These are phyloP conservation scores for Malassezia equina DNA, from an alignment of 1,284 basidiomycete genomes.

Conservation along the genomic window DNA sequence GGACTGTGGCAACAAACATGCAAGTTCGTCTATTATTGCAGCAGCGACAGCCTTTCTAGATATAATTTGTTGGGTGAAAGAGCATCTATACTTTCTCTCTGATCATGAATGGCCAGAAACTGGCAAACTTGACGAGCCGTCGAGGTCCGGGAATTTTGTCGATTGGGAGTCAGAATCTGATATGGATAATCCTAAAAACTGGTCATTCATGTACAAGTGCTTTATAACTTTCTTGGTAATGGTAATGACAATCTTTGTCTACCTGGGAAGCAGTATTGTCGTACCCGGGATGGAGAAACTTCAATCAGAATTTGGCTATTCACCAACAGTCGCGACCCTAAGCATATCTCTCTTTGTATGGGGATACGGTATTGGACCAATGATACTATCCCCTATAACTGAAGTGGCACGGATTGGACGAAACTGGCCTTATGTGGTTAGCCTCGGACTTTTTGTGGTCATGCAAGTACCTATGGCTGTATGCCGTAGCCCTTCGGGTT, in stretches of 20 bases:
- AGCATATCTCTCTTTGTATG: slow-evolving; percentile 29
- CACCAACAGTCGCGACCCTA: slow-evolving; percentile 20
- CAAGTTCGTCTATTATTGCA: not conserved
- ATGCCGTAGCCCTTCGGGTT: slow-evolving; percentile 9
- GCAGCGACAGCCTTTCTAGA: not conserved
- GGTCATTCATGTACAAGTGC: slow-evolving; percentile 32
- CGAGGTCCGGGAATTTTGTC: slow-evolving; percentile 44
- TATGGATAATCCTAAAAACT: slow-evolving; percentile 45
- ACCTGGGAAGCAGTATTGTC: not conserved
- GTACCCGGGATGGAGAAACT: slow-evolving; percentile 53
- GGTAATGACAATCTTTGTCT: slow-evolving; percentile 52
- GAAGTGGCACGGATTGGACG: slow-evolving; percentile 40
- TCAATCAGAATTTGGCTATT: slow-evolving; percentile 30
- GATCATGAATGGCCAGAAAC: not conserved
- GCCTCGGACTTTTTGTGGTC: slow-evolving; percentile 15
- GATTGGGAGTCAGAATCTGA: slow-evolving; percentile 45
- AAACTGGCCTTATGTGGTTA: slow-evolving; percentile 19
- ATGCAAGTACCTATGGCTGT: slow-evolving; percentile 19
- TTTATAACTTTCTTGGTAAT: slow-evolving; percentile 40
- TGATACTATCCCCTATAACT: slow-evolving; percentile 43
- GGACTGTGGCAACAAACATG: no score
- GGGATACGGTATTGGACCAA: slow-evolving; percentile 24
- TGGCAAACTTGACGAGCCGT: no score
- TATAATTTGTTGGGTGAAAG: not conserved
- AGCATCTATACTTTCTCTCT: not conserved